Conservation (phyloP, 306 rosid species). For the Casuarina cunninghamiana region DNA sequence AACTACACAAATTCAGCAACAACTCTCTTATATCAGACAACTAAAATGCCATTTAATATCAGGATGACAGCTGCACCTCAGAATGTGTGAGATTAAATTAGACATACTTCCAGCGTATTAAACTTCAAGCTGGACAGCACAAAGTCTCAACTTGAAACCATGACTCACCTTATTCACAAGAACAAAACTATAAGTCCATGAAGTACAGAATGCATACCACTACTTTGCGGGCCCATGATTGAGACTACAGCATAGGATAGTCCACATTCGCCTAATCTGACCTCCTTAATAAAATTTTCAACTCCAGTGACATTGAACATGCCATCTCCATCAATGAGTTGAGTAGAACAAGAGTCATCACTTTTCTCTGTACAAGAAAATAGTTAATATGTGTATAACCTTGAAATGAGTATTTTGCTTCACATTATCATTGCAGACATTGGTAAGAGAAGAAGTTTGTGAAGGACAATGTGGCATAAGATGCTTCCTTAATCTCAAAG, state of each 20-base stretch:
- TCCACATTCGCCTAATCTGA: constrained; percentile 85
- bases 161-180: background rate
- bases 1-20: background rate
- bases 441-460: background rate
- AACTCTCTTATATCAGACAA: background rate
- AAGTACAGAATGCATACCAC: constrained; percentile 64
- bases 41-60: background rate
- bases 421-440: background rate
- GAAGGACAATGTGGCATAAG: background rate
- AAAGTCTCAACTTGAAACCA: constrained; percentile 11
- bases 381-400: constrained; percentile 22
- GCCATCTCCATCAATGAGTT: constrained; percentile 96
- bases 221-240: constrained; percentile 99
- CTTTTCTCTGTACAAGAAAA: constrained; percentile 43
- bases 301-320: constrained; percentile 66
- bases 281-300: constrained; percentile 74
- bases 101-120: background rate
- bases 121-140: background rate
- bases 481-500: background rate
- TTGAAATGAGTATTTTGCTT: constrained; percentile 13
- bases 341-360: constrained; percentile 66
- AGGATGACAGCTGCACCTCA: constrained; percentile 17
- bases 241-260: constrained; percentile 95
- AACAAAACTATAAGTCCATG: constrained; percentile 4
- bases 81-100: background rate